Base-by-base conservation (phyloP, 2,329 filamentous ascomycete genomes). In the Hypoxylon sp. region DNA sequence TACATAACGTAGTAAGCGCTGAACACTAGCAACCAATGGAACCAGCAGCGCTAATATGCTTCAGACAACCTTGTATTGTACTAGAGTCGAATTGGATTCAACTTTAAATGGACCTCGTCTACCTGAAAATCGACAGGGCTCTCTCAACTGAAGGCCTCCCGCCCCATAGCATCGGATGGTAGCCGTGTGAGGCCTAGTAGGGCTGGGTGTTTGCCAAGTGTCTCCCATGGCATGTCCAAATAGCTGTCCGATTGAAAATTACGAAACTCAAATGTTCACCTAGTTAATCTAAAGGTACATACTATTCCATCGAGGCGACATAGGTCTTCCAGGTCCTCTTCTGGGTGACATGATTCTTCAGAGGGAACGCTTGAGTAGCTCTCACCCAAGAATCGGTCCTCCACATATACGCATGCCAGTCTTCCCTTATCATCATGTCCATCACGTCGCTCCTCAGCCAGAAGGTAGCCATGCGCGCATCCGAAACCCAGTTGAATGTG, bases 401-500 rank as follows among this genome's bases (percentile, higher is more conserved):
- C 67, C 70, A 72, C 17, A 73, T 61, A 51, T 54, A 72, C 1
- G 69, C 51, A 30, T 25, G 37, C 72, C 68, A 73, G 20, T 66
- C 49, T 42, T 67, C 62, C n/a, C 25, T 33, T 25, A 64, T n/a
- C 57, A 73, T 72, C 54, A 49, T 11, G 22, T 66, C 55, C 30
- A 71, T 44, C 10, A 64, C 65, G 14, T 70, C 66, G 40, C 54
- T 68, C 30, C 69, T 64, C n/a, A 74, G 25, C 71, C 69, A 73
- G 48, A 74, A 73, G 3, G 55, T 67, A n/a, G 69, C 69, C 14
- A 44, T 61, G 11, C 4, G 30, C 13, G 33, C 44, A 37, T 58
- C 44, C 33, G 37, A 31, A 10, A 44, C 44, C 55, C 57, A 72
- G 1, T 42, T 55, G 37, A 70, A 66, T 1, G 69, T 70, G 35